Base-by-base conservation (phyloP, 179 eudicot species). In the Beta corolliflora region DNA sequence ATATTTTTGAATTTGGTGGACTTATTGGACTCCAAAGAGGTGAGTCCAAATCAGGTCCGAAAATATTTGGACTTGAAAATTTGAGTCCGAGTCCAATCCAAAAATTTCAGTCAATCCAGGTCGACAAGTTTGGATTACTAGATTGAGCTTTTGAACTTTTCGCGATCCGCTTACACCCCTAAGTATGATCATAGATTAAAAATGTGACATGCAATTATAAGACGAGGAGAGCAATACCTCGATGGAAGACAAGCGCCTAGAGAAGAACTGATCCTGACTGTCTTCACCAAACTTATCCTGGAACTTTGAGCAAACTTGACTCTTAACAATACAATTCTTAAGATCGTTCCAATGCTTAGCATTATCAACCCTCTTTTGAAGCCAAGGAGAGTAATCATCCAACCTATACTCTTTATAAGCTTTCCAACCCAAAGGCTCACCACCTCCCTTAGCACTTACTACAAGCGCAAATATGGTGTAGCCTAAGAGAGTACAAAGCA, bases 321-420 rank as follows among this genome's bases (percentile, higher is more conserved):
- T 70, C 3, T 79, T 48, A 2, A 36, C 8, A 21, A 79, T 9
- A 14, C 81, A 79, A 2, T 11, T n/a, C 69, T 79, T 79, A 7
- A 79, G 67, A 15, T 59, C 7, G 0, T 5, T 78, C 84, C 84
- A 82, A 31, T 77, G 80, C 41, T 71, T 44, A 7, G 64, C 12
- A 9, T 29, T 31, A 46, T 63, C 61, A 2, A 82, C 72, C 77
- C 80, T 60, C 1, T 82, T 71, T 8, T 59, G 61, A 36, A 82
- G 29, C 84, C 84, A 82, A 56, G 59, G 18, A 9, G 83, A 81
- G 79, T 81, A 81, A 31, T 76, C 79, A 1, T 77, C 76, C 4
- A 81, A 75, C 14, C 54, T 21, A 54, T 81, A 81, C 50, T 81
- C 83, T 74, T 81, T 77, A 29, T 75, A 75, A 11, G 29, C 75